A percentile compares a stretch with the other conserved stretches of the same genome.
phyloP scores from a whole-genome alignment of 305 asterid species.

The Plantago rigida region DNA sequence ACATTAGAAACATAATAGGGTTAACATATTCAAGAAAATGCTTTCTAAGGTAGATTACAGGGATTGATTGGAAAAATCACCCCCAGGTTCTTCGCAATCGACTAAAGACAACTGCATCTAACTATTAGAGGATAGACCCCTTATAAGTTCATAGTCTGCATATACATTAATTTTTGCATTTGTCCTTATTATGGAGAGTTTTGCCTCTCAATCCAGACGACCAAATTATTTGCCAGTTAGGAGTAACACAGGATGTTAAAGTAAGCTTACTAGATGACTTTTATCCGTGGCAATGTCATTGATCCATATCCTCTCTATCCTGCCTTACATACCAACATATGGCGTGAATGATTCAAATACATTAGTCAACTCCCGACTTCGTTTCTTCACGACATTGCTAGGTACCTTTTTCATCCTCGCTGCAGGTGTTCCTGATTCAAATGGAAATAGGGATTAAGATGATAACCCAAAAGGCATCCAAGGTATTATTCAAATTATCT shows the following conservation, averaged over 20 bases:
- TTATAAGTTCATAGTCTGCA: too few relatives aligned
- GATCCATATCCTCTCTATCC: conserved; percentile 77
- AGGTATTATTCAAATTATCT: neutral
- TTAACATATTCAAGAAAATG: neutral
- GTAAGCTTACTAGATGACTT: conserved; percentile 48
- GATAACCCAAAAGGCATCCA: neutral
- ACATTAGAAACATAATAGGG: neutral
- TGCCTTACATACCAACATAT: conserved; percentile 73
- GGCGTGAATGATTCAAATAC: conserved; percentile 83
- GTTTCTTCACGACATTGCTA: conserved; percentile 61
- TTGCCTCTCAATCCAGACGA: neutral
- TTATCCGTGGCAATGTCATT: conserved; percentile 77
- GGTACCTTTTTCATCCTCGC: conserved; percentile 93
- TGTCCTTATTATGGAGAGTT: neutral
- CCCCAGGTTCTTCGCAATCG: neutral
- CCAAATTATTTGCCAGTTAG: too few relatives aligned
- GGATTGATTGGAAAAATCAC: neutral
- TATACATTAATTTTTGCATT: too few relatives aligned
- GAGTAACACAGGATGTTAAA: neutral
- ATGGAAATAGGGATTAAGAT: conserved; percentile 10
- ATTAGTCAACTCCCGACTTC: conserved; percentile 77
- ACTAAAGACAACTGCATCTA: neutral
- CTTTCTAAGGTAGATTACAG: conserved; percentile 1
- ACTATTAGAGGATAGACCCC: too few relatives aligned
- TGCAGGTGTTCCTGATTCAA: conserved; percentile 66